These are phyloP conservation scores for Bidens hawaiensis DNA, from an alignment of 140 eudicot genomes.

Conservation along the genomic window DNA sequence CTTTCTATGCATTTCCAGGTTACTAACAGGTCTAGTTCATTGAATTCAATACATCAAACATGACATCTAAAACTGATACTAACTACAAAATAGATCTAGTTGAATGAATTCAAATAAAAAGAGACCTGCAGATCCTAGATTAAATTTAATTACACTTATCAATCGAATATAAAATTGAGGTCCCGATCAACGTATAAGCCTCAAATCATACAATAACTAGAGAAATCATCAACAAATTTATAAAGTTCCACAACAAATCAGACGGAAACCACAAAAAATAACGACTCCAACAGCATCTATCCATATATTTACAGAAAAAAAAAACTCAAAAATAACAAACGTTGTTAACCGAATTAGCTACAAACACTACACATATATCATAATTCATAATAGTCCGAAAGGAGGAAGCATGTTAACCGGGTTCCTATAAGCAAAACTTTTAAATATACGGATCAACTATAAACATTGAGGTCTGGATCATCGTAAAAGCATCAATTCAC, in stretches of 20 bases:
- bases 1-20: neutral
- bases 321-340: conserved; percentile 1
- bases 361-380: conserved; percentile 1
- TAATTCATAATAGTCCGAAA: neutral
- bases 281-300: neutral
- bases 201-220: conserved; percentile 1
- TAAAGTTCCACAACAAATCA: neutral
- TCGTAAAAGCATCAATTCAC: no score
- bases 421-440: no score
- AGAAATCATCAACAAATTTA: conserved; percentile 15
- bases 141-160: no score
- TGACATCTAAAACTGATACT: neutral
- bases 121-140: neutral
- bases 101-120: no score
- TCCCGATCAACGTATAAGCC: conserved; percentile 8
- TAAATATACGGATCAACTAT: no score
- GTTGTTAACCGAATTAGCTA: neutral
- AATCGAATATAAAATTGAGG: conserved; percentile 6
- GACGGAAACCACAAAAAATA: neutral
- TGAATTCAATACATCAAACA: neutral
- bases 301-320: neutral
- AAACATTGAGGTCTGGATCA: no score
- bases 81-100: no score
- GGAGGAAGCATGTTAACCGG: no score
- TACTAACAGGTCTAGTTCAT: neutral